These are phyloP conservation scores for Paecilomyces formosus DNA, from an alignment of 2,329 filamentous ascomycete genomes.

Conservation along the genomic window DNA sequence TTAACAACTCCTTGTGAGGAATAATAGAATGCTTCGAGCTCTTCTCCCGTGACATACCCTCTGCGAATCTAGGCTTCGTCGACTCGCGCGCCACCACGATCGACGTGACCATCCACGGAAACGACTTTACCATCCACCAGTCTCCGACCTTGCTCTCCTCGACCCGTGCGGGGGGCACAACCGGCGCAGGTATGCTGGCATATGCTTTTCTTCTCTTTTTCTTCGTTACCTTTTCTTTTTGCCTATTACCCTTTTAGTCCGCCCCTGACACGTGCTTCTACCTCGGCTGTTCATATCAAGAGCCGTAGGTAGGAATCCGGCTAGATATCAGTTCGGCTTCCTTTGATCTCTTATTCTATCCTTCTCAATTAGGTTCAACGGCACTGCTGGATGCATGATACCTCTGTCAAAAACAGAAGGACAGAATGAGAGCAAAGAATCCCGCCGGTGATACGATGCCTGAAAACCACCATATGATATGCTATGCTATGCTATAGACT, in stretches of 20 bases:
- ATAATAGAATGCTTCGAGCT: slow-evolving; percentile 74
- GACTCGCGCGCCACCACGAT: slow-evolving; percentile 61
- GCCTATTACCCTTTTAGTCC: too few relatives aligned
- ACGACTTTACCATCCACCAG: slow-evolving; percentile 71
- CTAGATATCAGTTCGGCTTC: too few relatives aligned
- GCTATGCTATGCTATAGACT: not conserved
- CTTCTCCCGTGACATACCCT: slow-evolving; percentile 68
- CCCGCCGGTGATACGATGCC: not conserved
- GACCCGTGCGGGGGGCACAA: slow-evolving; percentile 63
- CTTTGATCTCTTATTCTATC: too few relatives aligned
- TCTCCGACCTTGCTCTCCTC: slow-evolving; percentile 77
- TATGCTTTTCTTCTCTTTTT: slow-evolving; percentile 1
- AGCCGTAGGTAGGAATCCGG: too few relatives aligned
- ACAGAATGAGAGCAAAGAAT: too few relatives aligned
- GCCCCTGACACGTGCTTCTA: too few relatives aligned
- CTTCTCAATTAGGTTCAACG: too few relatives aligned
- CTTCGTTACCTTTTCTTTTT: too few relatives aligned
- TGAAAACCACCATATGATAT: too few relatives aligned
- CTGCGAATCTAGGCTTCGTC: slow-evolving; percentile 76
- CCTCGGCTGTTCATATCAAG: too few relatives aligned
- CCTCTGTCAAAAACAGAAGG: too few relatives aligned
- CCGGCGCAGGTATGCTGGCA: slow-evolving; percentile 53
- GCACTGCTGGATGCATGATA: too few relatives aligned
- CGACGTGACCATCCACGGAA: slow-evolving; percentile 59
- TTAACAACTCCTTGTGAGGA: not conserved